These are phyloP conservation scores for Taxawa tesnikishii DNA, from an alignment of 2,329 filamentous ascomycete genomes.

Conservation along the genomic window DNA sequence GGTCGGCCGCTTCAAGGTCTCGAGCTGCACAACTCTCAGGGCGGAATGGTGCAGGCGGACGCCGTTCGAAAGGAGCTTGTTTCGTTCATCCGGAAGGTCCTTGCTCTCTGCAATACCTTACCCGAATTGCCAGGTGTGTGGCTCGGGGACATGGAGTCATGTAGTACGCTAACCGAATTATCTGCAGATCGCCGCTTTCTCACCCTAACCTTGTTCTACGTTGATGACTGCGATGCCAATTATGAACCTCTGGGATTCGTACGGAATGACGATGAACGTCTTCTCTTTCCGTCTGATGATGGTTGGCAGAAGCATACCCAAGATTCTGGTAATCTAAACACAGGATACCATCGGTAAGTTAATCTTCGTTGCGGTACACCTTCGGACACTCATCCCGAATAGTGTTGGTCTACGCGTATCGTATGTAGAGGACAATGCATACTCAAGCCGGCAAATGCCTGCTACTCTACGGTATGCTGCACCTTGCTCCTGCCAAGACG, in stretches of 20 bases:
- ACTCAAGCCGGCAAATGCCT: too few species aligned
- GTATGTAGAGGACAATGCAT: background rate
- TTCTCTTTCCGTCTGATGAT: background rate
- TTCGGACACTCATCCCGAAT: background rate
- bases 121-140: background rate
- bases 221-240: background rate
- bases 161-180: background rate
- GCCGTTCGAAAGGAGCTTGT: background rate
- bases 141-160: background rate
- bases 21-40: background rate
- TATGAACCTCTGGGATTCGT: background rate
- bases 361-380: too few species aligned
- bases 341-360: background rate
- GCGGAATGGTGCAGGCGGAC: background rate
- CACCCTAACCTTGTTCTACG: background rate
- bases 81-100: background rate
- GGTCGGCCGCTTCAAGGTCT: background rate
- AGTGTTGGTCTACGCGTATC: background rate
- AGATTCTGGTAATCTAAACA: background rate
- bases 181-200: background rate
- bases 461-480: too few species aligned
- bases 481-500: too few species aligned
- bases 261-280: background rate
- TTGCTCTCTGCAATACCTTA: background rate
- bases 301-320: background rate